phyloP scores from a whole-genome alignment of 495 filamentous ascomycete species.

The Filosporella fistucella region DNA sequence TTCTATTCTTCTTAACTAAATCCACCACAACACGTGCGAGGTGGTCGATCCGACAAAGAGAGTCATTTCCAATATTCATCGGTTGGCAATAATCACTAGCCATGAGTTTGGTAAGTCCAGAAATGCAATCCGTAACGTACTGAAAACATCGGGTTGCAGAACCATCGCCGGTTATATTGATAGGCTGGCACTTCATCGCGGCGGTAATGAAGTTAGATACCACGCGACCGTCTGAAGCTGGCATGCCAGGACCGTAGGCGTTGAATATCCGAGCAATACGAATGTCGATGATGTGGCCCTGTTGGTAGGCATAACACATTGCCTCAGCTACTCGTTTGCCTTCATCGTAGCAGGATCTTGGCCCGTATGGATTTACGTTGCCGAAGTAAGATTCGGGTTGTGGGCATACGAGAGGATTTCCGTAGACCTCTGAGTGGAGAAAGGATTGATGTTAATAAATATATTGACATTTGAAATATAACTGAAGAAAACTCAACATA shows the following conservation, averaged over 20 bases:
- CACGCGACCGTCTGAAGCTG: not conserved
- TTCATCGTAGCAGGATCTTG: slow-evolving; percentile 5
- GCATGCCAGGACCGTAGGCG: not conserved
- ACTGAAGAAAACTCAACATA: not conserved
- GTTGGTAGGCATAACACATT: not conserved
- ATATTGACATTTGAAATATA: not conserved
- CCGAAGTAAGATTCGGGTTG: slow-evolving; percentile 1
- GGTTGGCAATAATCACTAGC: not conserved
- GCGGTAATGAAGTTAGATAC: not conserved
- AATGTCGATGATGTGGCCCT: not conserved
- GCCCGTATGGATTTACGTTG: slow-evolving; percentile 1
- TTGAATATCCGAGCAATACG: slow-evolving; percentile 5
- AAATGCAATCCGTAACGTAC: not conserved
- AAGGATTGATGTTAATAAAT: too few species aligned
- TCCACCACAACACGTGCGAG: not conserved
- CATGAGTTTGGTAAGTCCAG: not conserved
- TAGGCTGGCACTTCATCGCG: not conserved
- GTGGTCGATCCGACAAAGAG: not conserved
- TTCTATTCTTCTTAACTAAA: not conserved
- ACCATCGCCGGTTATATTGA: slow-evolving; percentile 3
- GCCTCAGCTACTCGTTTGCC: slow-evolving; percentile 5
- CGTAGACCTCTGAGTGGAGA: slow-evolving; percentile 2
- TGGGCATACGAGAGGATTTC: not conserved
- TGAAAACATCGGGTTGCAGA: not conserved
- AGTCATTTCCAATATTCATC: slow-evolving; percentile 1